Conservation (phyloP, 495 filamentous ascomycete species). For the Hypoxylon rickii region DNA sequence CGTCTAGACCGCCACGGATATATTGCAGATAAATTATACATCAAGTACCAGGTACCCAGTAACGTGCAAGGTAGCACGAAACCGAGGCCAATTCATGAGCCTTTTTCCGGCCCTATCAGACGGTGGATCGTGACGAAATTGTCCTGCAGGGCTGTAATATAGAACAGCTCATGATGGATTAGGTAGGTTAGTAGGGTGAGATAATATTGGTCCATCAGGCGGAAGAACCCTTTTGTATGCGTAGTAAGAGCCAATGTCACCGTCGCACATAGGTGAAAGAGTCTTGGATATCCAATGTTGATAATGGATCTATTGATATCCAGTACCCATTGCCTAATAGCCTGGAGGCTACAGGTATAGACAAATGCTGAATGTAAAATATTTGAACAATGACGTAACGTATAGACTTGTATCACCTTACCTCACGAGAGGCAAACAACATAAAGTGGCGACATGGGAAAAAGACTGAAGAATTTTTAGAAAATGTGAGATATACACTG, state of each 20-base stretch:
- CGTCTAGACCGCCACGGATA: slow-evolving; percentile 1
- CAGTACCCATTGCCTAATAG: too few species aligned
- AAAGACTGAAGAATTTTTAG: neutral
- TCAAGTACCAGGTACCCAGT: too few species aligned
- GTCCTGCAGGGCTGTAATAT: slow-evolving; percentile 9
- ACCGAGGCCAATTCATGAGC: slow-evolving; percentile 1
- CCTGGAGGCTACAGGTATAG: neutral
- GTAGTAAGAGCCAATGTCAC: slow-evolving; percentile 33
- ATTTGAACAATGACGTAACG: slow-evolving; percentile 14
- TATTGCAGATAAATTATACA: neutral
- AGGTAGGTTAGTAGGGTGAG: slow-evolving; percentile 6
- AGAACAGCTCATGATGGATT: neutral
- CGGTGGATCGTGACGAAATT: slow-evolving; percentile 2
- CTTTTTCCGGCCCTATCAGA: slow-evolving; percentile 29
- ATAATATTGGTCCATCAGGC: slow-evolving; percentile 5
- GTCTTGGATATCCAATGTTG: too few species aligned
- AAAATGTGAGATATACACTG: too few species aligned
- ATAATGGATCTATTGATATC: too few species aligned
- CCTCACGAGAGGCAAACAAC: slow-evolving; percentile 1
- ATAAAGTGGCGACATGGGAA: slow-evolving; percentile 13
- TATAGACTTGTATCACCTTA: neutral
- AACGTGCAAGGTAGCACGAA: neutral
- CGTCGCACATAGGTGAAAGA: too few species aligned
- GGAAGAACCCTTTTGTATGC: slow-evolving; percentile 10
- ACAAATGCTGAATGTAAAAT: neutral